Conservation (phyloP, 2,329 filamentous ascomycete species). For the Diaporthe sp. region DNA sequence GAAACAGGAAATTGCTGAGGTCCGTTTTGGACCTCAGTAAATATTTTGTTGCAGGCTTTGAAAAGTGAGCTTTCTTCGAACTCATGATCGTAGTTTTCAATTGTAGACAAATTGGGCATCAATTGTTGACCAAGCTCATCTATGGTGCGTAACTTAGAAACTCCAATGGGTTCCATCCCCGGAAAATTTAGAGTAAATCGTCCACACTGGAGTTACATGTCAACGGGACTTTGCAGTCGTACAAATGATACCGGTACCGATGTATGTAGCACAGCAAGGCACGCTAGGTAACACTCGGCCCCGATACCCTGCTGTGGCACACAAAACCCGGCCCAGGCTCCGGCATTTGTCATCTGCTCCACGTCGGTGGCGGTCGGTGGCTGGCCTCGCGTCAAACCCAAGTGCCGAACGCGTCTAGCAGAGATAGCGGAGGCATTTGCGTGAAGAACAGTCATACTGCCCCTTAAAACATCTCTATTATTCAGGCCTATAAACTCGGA, state of each 20-base stretch:
- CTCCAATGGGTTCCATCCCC: too few relatives aligned
- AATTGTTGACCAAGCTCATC: background rate
- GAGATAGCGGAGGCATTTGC: rapidly evolving
- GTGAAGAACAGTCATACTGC: background rate
- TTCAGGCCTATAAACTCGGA: background rate
- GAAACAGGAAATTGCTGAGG: too few relatives aligned
- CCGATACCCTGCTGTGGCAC: background rate
- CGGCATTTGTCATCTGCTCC: background rate
- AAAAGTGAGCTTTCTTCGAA: rapidly evolving
- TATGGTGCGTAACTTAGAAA: background rate
- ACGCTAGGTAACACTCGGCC: background rate
- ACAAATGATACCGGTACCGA: background rate
- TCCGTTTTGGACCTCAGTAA: too few relatives aligned
- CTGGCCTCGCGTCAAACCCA: background rate
- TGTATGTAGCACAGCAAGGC: background rate
- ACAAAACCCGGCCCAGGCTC: background rate
- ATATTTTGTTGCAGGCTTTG: background rate
- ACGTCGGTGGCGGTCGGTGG: background rate
- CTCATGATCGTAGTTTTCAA: background rate
- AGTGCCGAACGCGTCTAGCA: background rate
- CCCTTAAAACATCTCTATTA: too few relatives aligned
- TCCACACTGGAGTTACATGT: rapidly evolving
- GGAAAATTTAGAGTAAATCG: background rate
- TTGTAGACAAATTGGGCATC: background rate
- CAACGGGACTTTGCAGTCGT: background rate